These are phyloP conservation scores for Penicillium olsonii DNA, from an alignment of 2,329 filamentous ascomycete genomes.

Conservation along the genomic window DNA sequence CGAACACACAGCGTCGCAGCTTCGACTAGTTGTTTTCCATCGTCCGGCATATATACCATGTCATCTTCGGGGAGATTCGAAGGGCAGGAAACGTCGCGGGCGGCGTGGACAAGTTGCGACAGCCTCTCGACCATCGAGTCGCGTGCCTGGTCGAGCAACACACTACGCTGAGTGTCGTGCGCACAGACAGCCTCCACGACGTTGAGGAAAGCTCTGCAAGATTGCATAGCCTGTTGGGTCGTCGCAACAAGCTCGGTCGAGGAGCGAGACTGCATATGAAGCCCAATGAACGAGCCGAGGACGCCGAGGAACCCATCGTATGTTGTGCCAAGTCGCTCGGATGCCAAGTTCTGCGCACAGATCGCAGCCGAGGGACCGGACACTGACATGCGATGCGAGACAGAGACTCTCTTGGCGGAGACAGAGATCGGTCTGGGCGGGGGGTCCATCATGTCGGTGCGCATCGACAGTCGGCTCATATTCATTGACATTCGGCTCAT, in stretches of 20 bases:
- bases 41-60: conserved; percentile 76
- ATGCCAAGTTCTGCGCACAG: conserved; percentile 73
- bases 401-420: conserved; percentile 51
- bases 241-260: conserved; percentile 78
- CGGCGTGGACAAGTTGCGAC: conserved; percentile 76
- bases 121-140: conserved; percentile 78
- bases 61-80: conserved; percentile 69
- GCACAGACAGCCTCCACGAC: conserved; percentile 81
- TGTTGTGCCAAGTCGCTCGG: conserved; percentile 73
- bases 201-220: conserved; percentile 75
- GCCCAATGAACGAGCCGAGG: conserved; percentile 88
- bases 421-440: conserved; percentile 35
- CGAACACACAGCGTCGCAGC: conserved; percentile 87
- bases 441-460: conserved; percentile 28
- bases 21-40: conserved; percentile 72
- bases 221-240: conserved; percentile 79
- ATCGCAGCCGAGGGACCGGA: conserved; percentile 65
- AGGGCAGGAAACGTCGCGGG: conserved; percentile 73
- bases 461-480: conserved; percentile 22
- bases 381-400: conserved; percentile 75
- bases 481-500: conserved; percentile 20
- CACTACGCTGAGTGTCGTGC: conserved; percentile 69
- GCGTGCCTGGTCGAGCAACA: conserved; percentile 68
- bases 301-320: conserved; percentile 90
- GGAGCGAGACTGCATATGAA: conserved; percentile 90